A percentile compares a stretch with the other conserved stretches of the same genome.
These are phyloP conservation scores for Pichia norvegensis DNA, from an alignment of 1,139 yeast species.

Conservation along the genomic window DNA sequence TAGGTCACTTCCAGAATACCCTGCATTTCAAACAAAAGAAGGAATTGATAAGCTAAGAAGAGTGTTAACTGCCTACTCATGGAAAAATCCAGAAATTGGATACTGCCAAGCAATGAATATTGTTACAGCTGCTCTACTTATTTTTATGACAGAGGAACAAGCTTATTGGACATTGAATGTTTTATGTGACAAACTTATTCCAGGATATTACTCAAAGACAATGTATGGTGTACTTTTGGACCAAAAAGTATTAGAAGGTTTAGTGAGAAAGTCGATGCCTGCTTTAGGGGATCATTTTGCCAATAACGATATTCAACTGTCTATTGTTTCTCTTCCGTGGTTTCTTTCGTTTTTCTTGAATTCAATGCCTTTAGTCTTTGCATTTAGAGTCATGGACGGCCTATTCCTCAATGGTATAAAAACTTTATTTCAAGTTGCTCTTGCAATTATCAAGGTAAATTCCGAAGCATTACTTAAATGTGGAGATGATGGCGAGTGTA, in stretches of 20 bases:
- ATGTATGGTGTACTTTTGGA: constrained; percentile 96
- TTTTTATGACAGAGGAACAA: constrained; percentile 94
- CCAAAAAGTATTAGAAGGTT: constrained; percentile 85
- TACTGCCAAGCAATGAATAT: constrained; percentile 99
- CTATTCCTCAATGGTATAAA: constrained; percentile 87
- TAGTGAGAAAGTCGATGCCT: constrained; percentile 88
- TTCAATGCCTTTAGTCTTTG: constrained; percentile 91
- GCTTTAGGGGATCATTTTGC: constrained; percentile 75
- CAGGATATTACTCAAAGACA: constrained; percentile 94
- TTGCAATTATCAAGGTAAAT: constrained; percentile 78
- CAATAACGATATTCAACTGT: constrained; percentile 79
- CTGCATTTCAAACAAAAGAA: constrained; percentile 81
- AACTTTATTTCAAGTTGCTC: constrained; percentile 84
- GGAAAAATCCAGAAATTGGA: constrained; percentile 97
- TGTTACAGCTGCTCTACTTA: constrained; percentile 86
- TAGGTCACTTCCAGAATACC: constrained; percentile 90
- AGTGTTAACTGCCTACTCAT: constrained; percentile 87
- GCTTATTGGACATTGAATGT: constrained; percentile 88
- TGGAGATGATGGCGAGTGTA: constrained; percentile 89
- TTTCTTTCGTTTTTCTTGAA: constrained; percentile 82
- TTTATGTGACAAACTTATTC: constrained; percentile 79
- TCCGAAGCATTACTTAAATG: constrained; percentile 75
- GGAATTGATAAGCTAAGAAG: constrained; percentile 81
- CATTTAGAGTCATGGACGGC: constrained; percentile 85
- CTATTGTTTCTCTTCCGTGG: constrained; percentile 95